Evolutionary conservation across 768 basidiomycete genomes (phyloP), one percentile per base, ranked within the genome.

Genomic region (Leccinum ochraceum): DNA sequence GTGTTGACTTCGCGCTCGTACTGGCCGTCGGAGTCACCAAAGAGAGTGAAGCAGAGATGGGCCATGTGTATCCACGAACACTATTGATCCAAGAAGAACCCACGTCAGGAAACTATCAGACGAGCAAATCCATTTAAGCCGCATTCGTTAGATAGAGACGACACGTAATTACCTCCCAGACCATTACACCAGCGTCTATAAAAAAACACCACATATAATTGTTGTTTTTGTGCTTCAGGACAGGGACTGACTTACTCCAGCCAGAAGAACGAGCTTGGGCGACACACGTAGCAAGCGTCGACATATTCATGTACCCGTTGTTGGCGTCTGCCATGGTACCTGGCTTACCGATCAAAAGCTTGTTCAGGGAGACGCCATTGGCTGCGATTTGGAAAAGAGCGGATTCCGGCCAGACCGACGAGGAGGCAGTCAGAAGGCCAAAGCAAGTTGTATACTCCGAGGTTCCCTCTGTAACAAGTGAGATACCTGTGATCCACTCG

Each of bases 321-420:
- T 63, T 79, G 3, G 86, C 85, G 49, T 84, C 82, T 11, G 73
- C 60, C 0, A 65, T 67, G 0, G 78, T 57, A 4, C 84, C 84
- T 6, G 88, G 88, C 72, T 90, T 91, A 7, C 89, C 89, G 66
- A 92, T 87, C 57, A 90, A 85, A 54, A 91, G 78, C 74, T 90
- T 90, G 68, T 81, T 73, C 39, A 86, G 71, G 6, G 80, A 71
- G 9, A 90, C 81, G 20, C 86, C 87, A 60, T 74, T 81, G 1
- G 80, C 79, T 30, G 74, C 71, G 52, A 83, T 81, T 67, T 83
- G 73, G 66, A 81, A 79, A 28, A 83, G n/a, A 0, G 79, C 68
- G 3, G 80, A 73, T 20, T 72, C 59, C 3, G 81, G 80, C 71
- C 71, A 83, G 6, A 65, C 60, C 24, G 72, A 70, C 7, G 78